Base-by-base conservation (phyloP, 768 basidiomycete species). In the Leccinum ochraceum region DNA sequence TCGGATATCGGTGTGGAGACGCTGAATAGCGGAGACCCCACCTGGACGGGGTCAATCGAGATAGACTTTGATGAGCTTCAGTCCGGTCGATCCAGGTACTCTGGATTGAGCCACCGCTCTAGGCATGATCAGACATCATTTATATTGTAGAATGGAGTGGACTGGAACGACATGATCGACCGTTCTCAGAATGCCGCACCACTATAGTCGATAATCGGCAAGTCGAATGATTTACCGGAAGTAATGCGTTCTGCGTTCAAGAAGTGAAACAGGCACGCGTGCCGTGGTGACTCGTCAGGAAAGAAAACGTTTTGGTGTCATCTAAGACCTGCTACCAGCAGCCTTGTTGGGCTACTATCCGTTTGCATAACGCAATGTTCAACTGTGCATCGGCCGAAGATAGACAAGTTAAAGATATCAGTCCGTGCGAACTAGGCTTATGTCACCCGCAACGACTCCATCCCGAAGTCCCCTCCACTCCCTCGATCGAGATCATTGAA, bases 401-500 rank as follows among this genome's bases (percentile, higher is more conserved):
- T 14, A 24, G n/a, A 24, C n/a, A n/a, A 36, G 55, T 51, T 14
- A 16, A 7, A 34, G 32, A 14, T 4, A 8, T 30, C 44, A 13
- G 11, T 13, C 49, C 44, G 8, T 9, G 4, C 59, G 55, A 67
- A 10, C 20, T 6, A n/a, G 17, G 17, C 20, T 69, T 52, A 73
- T 17, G 62, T 60, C 51, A 69, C 50, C 7, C 61, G 70, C 53
- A 74, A 50, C 0, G 72, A 67, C 30, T 74, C 73, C 65, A 84
- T 67, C 42, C 82, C 83, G 51, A 83, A 79, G 52, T 82, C 82
- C 16, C 71, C 69, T 11, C 75, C 76, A 39, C 59, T 69, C 2
- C 77, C 76, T n/a, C 77, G 74, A 60, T 76, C 76, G 28, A 74
- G 68, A 34, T 80, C 79, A 64, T 87, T 85, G 70, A 94, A 94